Base-by-base conservation (phyloP, 2,329 filamentous ascomycete genomes). In the Cadophora sp. region DNA sequence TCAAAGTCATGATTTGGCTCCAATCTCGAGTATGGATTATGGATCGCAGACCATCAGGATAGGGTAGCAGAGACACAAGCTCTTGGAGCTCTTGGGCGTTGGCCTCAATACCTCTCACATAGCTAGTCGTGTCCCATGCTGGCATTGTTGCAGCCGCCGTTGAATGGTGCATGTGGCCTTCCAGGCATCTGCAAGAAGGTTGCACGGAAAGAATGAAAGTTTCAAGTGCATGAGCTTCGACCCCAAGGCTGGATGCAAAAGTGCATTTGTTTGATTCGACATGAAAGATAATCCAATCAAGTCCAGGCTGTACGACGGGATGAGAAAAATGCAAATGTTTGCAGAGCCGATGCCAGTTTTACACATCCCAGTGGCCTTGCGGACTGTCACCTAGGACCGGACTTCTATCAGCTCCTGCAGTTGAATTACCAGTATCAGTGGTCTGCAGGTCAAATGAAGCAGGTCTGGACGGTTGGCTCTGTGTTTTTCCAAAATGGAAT, bases 201-300 rank as follows among this genome's bases (percentile, higher is more conserved):
- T 58, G n/a, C 55, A 31, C n/a, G 7, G 3, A 12, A 58, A 22
- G 29, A 24, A 37, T 24, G n/a, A 31, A 24, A 58, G 31, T 58
- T 34, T 24, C 19, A 34, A 58, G 31, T 40, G 6, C n/a, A 22
- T 22, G n/a, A 14, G 6, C 55, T 58, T 55, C 51, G 26, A 29
- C 19, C n/a, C 7, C 14, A 11, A 58, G 16, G 53, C 50, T 16
- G 26, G n/a, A 11, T 37, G 55, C 31, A 37, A 37, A 58, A 37
- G 55, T 58, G 29, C 55, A 58, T 58, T 58, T 58, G n/a, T 37
- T 37, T 31, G 31, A 6, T 16, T 58, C n/a, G n/a, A 19, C 31
- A 12, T 58, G 7, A 24, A 37, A 4, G 12, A 19, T 1, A 16
- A 31, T 22, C 19, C 19, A 22, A 3, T 48, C 4, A 48, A 22